Base-by-base conservation (phyloP, 2,329 filamentous ascomycete genomes). In the Aspergillus amoenus region DNA sequence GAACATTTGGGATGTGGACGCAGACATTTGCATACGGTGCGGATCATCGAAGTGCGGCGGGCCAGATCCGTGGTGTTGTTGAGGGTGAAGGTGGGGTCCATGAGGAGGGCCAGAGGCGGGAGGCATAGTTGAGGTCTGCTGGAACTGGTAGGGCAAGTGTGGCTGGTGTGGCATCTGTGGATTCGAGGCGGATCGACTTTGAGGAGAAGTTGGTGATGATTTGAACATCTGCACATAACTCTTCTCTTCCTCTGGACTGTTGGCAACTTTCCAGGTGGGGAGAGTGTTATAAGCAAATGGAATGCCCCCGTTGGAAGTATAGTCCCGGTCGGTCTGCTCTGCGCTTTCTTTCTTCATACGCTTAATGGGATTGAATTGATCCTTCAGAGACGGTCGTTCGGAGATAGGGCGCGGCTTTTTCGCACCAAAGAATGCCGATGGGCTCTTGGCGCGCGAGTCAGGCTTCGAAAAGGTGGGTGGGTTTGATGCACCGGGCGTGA, bases 11-110 rank as follows among this genome's bases (percentile, higher is more conserved):
- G 87, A 87, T 22, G 90, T 92, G 64, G 88, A 92, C 6, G 88
- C 89, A 57, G 90, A 90, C 77, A 94, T 89, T 64, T 85, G 84
- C 90, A 97, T 96, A 51, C 92, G 86, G 68, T 93, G 90, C 57
- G 92, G 89, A 64, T 96, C 93, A 64, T 87, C 86, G 58, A 86
- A 87, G 66, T 88, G 90, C 64, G 87, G 89, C 3, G 84, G 83
- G 15, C 82, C 82, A 52, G 85, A 84, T 5, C 82, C 84, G 62
- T 88, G 88, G 66, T 92, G 90, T 56, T 89, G 88, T 59, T 88
- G 87, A 24, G 82, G 83, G 66, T 91, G 89, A 74, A 91, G 87
- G 71, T 92, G 90, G 17, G 88, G 86, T 18, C 88, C 86, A 68
- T 92, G 90, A 58, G 92, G 88, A 41, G 91, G 85, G 22, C 88